Evolutionary conservation across 2,329 filamentous ascomycete species (phyloP).

Genomic region (Leptosphaerulina australis): DNA sequence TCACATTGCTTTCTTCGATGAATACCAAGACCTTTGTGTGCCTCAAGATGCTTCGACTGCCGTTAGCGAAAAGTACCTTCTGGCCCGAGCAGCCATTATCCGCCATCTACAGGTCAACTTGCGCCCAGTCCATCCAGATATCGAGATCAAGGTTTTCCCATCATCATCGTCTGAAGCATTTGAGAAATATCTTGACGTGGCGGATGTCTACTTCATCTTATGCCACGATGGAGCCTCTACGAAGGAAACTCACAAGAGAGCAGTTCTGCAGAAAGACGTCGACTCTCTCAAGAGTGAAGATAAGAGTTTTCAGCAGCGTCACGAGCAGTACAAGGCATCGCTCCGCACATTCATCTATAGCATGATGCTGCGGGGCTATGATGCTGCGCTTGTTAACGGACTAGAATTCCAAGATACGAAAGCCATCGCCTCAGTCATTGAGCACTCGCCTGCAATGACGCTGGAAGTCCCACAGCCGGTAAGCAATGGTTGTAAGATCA

Average conservation of each 20-base stretch:
- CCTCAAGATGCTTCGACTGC: slow-evolving; percentile 50
- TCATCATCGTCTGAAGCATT: slow-evolving; percentile 60
- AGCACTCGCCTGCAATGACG: slow-evolving; percentile 28
- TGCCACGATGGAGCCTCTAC: slow-evolving; percentile 65
- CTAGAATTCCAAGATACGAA: slow-evolving; percentile 70
- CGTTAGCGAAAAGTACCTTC: slow-evolving; percentile 60
- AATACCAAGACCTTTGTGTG: slow-evolving; percentile 62
- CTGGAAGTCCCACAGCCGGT: slow-evolving; percentile 25
- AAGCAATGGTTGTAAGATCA: slow-evolving; percentile 12
- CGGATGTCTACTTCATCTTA: slow-evolving; percentile 70
- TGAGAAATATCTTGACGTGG: slow-evolving; percentile 58
- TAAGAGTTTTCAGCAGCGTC: slow-evolving; percentile 22
- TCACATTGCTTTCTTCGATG: slow-evolving; percentile 71
- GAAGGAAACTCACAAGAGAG: slow-evolving; percentile 28
- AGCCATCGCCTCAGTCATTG: slow-evolving; percentile 48
- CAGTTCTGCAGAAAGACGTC: slow-evolving; percentile 26
- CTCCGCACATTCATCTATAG: slow-evolving; percentile 60
- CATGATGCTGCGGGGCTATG: slow-evolving; percentile 63
- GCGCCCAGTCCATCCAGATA: slow-evolving; percentile 44
- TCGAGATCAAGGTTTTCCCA: slow-evolving; percentile 57
- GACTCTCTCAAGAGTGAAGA: slow-evolving; percentile 29
- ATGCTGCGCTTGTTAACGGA: slow-evolving; percentile 67
- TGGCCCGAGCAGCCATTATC: slow-evolving; percentile 68
- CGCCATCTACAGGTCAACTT: slow-evolving; percentile 63
- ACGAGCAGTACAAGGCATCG: slow-evolving; percentile 32